Conservation (phyloP, 768 basidiomycete species). For the Boletus reticulatus region DNA sequence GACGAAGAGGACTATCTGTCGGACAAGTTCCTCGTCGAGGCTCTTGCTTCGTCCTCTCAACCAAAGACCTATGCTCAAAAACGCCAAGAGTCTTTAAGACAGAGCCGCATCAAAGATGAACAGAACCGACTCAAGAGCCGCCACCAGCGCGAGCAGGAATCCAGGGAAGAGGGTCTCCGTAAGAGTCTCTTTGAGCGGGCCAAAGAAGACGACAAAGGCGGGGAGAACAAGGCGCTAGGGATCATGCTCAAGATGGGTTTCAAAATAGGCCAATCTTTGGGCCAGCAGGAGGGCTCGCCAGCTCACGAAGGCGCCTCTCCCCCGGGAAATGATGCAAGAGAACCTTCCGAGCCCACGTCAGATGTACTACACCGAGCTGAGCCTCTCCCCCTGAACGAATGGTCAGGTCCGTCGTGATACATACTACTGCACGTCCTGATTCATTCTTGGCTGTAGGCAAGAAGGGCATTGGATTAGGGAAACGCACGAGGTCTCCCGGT, state of each 20-base stretch:
- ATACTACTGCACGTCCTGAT: background rate
- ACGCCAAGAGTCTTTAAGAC: slow-evolving; percentile 62
- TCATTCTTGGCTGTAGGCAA: slow-evolving; percentile 50
- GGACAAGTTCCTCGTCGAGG: slow-evolving; percentile 70
- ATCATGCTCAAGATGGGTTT: slow-evolving; percentile 98
- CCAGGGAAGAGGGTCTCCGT: slow-evolving; percentile 73
- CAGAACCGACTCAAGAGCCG: slow-evolving; percentile 63
- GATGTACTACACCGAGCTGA: slow-evolving; percentile 49
- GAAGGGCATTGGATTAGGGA: slow-evolving; percentile 70
- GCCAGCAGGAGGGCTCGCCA: slow-evolving; percentile 34
- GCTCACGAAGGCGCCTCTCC: background rate
- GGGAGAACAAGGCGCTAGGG: slow-evolving; percentile 71
- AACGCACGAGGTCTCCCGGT: slow-evolving; percentile 66
- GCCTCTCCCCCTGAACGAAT: slow-evolving; percentile 75
- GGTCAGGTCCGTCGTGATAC: slow-evolving; percentile 59
- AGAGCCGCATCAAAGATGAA: slow-evolving; percentile 62
- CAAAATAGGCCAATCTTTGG: slow-evolving; percentile 78
- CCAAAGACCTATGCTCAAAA: slow-evolving; percentile 69
- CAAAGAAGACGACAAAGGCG: slow-evolving; percentile 49
- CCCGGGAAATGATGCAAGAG: slow-evolving; percentile 1
- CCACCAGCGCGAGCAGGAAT: slow-evolving; percentile 65
- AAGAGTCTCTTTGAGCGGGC: slow-evolving; percentile 81
- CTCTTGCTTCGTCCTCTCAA: slow-evolving; percentile 32
- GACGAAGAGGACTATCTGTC: slow-evolving; percentile 85
- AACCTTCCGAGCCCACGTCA: background rate